phyloP scores from a whole-genome alignment of 75 land plant genomes.

The Sequoiadendron giganteum region DNA sequence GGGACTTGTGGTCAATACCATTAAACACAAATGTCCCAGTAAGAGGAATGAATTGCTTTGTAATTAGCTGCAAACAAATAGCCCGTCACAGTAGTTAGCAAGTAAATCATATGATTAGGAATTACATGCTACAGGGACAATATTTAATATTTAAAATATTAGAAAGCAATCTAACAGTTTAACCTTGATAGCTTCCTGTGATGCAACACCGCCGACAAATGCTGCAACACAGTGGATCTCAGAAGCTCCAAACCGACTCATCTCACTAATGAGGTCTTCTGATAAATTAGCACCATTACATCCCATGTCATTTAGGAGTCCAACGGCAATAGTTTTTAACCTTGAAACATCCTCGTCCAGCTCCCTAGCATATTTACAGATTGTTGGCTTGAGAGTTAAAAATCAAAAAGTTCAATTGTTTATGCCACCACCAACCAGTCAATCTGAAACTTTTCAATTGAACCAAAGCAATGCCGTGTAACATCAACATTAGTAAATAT shows the following conservation, averaged over 20 bases:
- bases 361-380: constrained; percentile 39
- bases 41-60: constrained; percentile 87
- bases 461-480: neutral
- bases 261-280: constrained; percentile 85
- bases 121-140: neutral
- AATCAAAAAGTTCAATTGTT: neutral
- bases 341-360: constrained; percentile 82
- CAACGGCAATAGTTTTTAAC: constrained; percentile 63
- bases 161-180: neutral
- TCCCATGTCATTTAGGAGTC: constrained; percentile 69
- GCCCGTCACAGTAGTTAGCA: neutral
- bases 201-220: constrained; percentile 89
- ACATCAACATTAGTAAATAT: neutral
- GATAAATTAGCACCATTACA: constrained; percentile 64
- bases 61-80: constrained; percentile 66
- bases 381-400: neutral
- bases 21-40: constrained; percentile 83
- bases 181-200: constrained; percentile 96
- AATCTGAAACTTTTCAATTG: neutral
- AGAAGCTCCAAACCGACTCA: constrained; percentile 89
- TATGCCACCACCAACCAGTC: neutral
- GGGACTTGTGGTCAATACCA: constrained; percentile 82
- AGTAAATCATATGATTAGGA: neutral
- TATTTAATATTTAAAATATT: neutral
- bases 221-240: constrained; percentile 96